A percentile compares a stretch with the other conserved stretches of the same genome.
These are phyloP conservation scores for Lathyrus sativus DNA, from an alignment of 306 rosid species.

Conservation along the genomic window DNA sequence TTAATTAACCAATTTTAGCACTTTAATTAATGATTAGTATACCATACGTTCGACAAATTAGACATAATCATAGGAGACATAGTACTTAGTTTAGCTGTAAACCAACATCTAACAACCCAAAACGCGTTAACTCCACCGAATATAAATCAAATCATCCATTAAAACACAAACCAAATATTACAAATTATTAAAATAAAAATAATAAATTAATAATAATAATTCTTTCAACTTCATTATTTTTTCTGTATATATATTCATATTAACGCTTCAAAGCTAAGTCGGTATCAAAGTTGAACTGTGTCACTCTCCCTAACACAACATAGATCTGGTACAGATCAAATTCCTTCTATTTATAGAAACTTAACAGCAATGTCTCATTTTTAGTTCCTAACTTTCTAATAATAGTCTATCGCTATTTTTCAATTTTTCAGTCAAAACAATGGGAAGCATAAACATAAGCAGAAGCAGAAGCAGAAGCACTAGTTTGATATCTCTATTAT, in stretches of 20 bases:
- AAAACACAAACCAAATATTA: neutral
- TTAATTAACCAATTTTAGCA: neutral
- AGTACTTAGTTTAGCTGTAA: constrained; percentile 39
- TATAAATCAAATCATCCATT: constrained; percentile 15
- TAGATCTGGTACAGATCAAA: constrained; percentile 35
- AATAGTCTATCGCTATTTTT: no score
- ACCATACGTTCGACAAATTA: neutral
- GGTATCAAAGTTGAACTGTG: constrained; percentile 28
- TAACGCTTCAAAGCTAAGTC: constrained; percentile 13
- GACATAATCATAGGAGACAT: constrained; percentile 8
- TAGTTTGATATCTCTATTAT: constrained; percentile 47
- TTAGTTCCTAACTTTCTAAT: constrained; percentile 3
- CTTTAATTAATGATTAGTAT: constrained; percentile 25
- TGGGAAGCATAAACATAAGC: constrained; percentile 69
- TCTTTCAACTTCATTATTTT: neutral
- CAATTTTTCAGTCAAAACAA: constrained; percentile 50
- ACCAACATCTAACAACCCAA: constrained; percentile 37
- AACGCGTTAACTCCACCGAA: constrained; percentile 57
- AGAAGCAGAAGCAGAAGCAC: constrained; percentile 61
- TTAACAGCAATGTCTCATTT: constrained; percentile 25
- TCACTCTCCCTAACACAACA: constrained; percentile 27
- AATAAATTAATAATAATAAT: neutral
- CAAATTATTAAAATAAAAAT: neutral
- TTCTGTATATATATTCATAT: constrained; percentile 17
- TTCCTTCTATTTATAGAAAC: constrained; percentile 32